Percentiles rank a stretch among this genome's conserved stretches.
phyloP scores from a whole-genome alignment of 306 rosid genomes.

The Acacia acuminata region DNA sequence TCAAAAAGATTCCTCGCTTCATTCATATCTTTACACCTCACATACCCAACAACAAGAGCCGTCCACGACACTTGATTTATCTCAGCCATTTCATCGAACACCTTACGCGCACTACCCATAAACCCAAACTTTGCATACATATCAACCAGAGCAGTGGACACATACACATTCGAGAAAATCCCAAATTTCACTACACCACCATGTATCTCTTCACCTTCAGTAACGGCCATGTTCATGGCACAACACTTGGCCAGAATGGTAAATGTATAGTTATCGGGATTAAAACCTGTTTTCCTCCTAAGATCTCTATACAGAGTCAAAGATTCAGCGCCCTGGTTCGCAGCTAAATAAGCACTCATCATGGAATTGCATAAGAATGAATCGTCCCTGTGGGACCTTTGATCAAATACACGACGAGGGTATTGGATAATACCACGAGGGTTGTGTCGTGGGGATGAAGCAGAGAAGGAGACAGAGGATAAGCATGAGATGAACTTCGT shows the following conservation, averaged over 20 bases:
- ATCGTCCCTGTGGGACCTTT: slow-evolving; percentile 33
- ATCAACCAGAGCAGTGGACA: slow-evolving; percentile 60
- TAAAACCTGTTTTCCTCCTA: slow-evolving; percentile 30
- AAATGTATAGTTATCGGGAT: slow-evolving; percentile 51
- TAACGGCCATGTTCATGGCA: slow-evolving; percentile 23
- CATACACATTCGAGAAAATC: slow-evolving; percentile 53
- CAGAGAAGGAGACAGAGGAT: slow-evolving; percentile 36
- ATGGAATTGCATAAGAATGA: slow-evolving; percentile 61
- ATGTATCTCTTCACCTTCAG: slow-evolving; percentile 54
- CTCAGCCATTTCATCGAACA: slow-evolving; percentile 64
- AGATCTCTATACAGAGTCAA: slow-evolving; percentile 55
- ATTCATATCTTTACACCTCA: slow-evolving; percentile 54
- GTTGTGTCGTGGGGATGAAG: slow-evolving; percentile 10
- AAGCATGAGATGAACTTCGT: slow-evolving; percentile 60
- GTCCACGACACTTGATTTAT: slow-evolving; percentile 68
- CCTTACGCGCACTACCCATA: slow-evolving; percentile 48
- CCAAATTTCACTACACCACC: slow-evolving; percentile 51
- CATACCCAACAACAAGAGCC: slow-evolving; percentile 55
- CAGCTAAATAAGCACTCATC: slow-evolving; percentile 44
- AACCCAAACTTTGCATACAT: slow-evolving; percentile 60
- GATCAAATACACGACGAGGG: slow-evolving; percentile 62
- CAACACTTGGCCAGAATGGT: slow-evolving; percentile 59
- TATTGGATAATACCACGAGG: slow-evolving; percentile 37
- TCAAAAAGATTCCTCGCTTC: slow-evolving; percentile 19
- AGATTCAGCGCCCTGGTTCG: slow-evolving; percentile 37